Base-by-base conservation (phyloP, 805 yeast genomes). In the Hanseniaspora vineae region DNA sequence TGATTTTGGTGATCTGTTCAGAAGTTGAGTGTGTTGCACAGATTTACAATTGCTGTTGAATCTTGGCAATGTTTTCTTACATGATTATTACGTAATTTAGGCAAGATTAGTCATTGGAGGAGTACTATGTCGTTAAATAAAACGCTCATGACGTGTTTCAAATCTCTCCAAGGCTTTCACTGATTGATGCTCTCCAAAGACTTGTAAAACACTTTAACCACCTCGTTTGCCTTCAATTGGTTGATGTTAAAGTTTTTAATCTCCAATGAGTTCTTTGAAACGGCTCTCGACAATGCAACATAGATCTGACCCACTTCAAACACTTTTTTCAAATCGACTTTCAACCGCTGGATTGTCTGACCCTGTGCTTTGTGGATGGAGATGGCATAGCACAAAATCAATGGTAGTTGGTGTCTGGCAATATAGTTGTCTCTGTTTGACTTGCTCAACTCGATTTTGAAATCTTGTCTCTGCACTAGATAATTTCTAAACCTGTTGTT, bases 281-380 rank as follows among this genome's bases (percentile, higher is more conserved):
- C 80, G 8, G 92, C 92, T 69, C 95, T 72, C 42, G 88, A 81
- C 45, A 84, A 64, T 0, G 95, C 92, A 35, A 84, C 92, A 56
- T 84, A 84, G 3, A 82, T 87, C 56, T 84, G 95, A 18, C 95
- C 95, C 47, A 77, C 81, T 60, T 84, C 94, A 55, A 84, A 84
- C 23, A 78, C 74, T 52, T 70, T 75, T 23, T 73, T 68, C 44
- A 84, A 62, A 56, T 84, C 89, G 12, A 84, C 86, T 52, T 75
- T 77, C 2, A 84, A 79, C 51, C 85, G 62, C 40, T 76, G 78
- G 42, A 84, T 71, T 0, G 95, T 83, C 65, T 84, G 94, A 2
- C 95, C 95, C 60, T 84, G 95, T 0, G 92, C 77, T 59, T 84
- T 84, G 58, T 84, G 95, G 45, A 84, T 84, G 0, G 92, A 84